Evolutionary conservation across 768 basidiomycete species (phyloP), one percentile per base, ranked within the genome.

Genomic region (Lanmaoa pseudosensibilis): DNA sequence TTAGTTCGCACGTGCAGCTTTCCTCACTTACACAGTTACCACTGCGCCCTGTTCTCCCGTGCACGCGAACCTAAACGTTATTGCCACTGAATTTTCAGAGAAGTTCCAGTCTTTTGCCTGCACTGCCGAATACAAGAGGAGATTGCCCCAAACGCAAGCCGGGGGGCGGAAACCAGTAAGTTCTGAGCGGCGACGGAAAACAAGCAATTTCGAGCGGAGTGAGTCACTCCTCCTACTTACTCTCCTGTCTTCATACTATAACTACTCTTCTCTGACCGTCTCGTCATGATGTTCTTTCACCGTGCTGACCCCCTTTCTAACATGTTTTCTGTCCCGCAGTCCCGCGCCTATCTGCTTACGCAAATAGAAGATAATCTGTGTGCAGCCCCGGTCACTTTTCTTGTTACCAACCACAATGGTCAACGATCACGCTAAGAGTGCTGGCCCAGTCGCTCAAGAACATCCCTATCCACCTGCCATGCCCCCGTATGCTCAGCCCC

Each of bases 151-250:
- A 41, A 51, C 43, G 10, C 49, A 48, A 56, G 63, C 62, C 52
- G 61, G 48, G 45, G 48, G 46, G 53, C 47, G 58, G 60, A 63
- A 54, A 48, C 49, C 37, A 43, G 45, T 46, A 33, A 63, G 64
- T 72, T 72, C 70, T 70, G 70, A 72, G 70, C 70, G 72, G 72
- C 72, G 70, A 65, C 70, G 63, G 70, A 73, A 70, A 70, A 58
- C 58, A 52, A 62, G 72, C 72, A 68, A 67, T 72, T 72, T 72
- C 62, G 72, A 64, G 70, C 70, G 70, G 70, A 72, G 70, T 72
- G 70, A 71, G 70, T 73, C 58, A 13, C 38, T 32, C 49, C 39
- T 44, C 45, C 38, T 49, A 11, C 53, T 15, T 23, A 34, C 34
- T 23, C 41, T 57, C 55, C 55, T 47, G 27, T 52, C 36, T 25